These are phyloP conservation scores for Podospora pseudopauciseta DNA, from an alignment of 495 filamentous ascomycete species.

Conservation along the genomic window DNA sequence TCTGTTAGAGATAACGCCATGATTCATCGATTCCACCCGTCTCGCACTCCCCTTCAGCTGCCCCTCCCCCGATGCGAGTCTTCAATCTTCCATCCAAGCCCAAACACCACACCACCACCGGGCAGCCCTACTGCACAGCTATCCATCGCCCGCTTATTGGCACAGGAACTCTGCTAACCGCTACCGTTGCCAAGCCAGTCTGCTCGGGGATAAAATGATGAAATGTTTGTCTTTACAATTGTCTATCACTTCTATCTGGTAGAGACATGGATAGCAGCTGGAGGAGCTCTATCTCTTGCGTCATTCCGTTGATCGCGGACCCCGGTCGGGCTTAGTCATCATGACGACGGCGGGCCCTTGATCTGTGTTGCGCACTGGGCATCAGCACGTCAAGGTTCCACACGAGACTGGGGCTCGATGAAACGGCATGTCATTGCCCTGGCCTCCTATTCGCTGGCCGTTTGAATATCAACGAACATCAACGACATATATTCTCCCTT, in stretches of 20 bases:
- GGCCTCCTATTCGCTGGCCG: background rate
- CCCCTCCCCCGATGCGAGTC: background rate
- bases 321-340: background rate
- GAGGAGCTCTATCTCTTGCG: background rate
- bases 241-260: too few relatives aligned
- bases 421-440: background rate
- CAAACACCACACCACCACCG: background rate
- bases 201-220: too few relatives aligned
- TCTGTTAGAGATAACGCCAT: background rate
- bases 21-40: background rate
- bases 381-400: background rate
- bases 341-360: constrained; percentile 1
- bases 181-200: background rate
- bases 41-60: background rate
- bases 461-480: background rate
- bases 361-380: constrained; percentile 1
- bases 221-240: too few relatives aligned
- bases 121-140: too few relatives aligned
- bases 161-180: background rate
- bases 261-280: background rate
- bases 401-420: background rate
- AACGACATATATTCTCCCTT: background rate
- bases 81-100: background rate
- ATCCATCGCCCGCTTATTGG: background rate
- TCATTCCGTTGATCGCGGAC: constrained; percentile 11